Evolutionary conservation across 805 yeast genomes (phyloP), one percentile per base, ranked within the genome.

Genomic region (Yamadazyma sp.): DNA sequence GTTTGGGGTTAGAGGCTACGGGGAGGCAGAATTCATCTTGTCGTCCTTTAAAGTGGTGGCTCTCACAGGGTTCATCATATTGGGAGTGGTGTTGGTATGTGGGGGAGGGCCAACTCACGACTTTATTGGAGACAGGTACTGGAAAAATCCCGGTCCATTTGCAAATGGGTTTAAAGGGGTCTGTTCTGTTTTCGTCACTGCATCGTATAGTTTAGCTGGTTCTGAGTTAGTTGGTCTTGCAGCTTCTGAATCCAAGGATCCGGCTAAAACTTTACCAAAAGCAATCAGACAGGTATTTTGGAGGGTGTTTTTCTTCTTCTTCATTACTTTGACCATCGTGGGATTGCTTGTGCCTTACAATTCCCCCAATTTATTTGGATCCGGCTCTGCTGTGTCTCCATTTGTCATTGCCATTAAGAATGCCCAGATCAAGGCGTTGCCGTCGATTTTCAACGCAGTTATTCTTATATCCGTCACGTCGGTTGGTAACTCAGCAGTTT

Each of bases 401-500:
- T 83, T 82, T 54, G 90, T 83, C 47, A 72, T 83, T 59, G 88
- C 90, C 27, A 76, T 82, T 40, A 64, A 71, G 20, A 63, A 71
- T 37, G 84, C 77, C 19, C 82, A 83, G 49, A 77, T 83, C 47
- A 64, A 63, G 33, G 84, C 78, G 28, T 70, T 82, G 33, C 90
- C 90, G 35, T 77, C 81, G 36, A 75, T 84, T 45, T 81, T 84
- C 67, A 84, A 84, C 55, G 86, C 79, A 14, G 87, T 83, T 28
- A 82, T 84, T 48, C 66, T 84, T 63, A 59, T 83, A 41, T 80
- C 90, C 3, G 87, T 84, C 18, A 60, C 82, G 38, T 82, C 89
- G 6, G 90, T 83, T 37, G 89, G 88, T 48, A 84, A 83, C 66
- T 78, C 88, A 16, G 77, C 89, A 2, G 77, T 82, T 28, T 84